Percentiles rank a stretch among this genome's conserved stretches.
Conservation (phyloP, 2,329 filamentous ascomycete species). For the Penicillium expansum region DNA sequence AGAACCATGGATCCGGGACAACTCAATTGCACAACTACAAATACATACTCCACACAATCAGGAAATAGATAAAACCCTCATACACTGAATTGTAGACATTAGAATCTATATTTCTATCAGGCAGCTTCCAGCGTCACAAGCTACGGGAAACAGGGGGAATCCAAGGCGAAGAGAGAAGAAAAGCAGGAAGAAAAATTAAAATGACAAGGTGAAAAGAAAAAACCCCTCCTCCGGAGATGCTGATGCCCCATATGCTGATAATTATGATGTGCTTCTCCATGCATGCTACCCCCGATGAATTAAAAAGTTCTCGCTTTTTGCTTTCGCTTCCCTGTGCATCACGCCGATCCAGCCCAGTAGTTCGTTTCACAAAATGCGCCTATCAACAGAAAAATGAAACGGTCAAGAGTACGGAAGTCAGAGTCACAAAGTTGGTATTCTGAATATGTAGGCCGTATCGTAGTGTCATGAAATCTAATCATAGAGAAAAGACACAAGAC, state of each 20-base stretch:
- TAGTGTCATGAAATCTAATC: slow-evolving; percentile 4
- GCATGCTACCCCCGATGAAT: slow-evolving; percentile 17
- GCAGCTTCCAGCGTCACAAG: slow-evolving; percentile 11
- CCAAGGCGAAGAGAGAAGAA: slow-evolving; percentile 13
- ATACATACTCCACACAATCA: not conserved
- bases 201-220: slow-evolving; percentile 16
- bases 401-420: not conserved
- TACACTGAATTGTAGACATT: slow-evolving; percentile 16
- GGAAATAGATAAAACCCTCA: not conserved
- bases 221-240: slow-evolving; percentile 16
- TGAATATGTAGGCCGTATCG: not conserved
- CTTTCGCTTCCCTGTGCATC: slow-evolving; percentile 22
- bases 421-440: slow-evolving; percentile 1
- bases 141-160: slow-evolving; percentile 21
- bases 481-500: slow-evolving; percentile 9
- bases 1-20: not conserved
- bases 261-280: slow-evolving; percentile 21
- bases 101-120: slow-evolving; percentile 22
- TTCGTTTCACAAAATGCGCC: slow-evolving; percentile 19
- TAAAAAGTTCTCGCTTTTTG: slow-evolving; percentile 19
- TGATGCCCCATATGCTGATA: slow-evolving; percentile 25
- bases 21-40: not conserved
- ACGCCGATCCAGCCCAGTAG: slow-evolving; percentile 12
- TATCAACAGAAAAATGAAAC: slow-evolving; percentile 20
- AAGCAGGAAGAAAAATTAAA: slow-evolving; percentile 9